These are phyloP conservation scores for Glarea lozoyensis DNA, from an alignment of 495 filamentous ascomycete species.

Conservation along the genomic window DNA sequence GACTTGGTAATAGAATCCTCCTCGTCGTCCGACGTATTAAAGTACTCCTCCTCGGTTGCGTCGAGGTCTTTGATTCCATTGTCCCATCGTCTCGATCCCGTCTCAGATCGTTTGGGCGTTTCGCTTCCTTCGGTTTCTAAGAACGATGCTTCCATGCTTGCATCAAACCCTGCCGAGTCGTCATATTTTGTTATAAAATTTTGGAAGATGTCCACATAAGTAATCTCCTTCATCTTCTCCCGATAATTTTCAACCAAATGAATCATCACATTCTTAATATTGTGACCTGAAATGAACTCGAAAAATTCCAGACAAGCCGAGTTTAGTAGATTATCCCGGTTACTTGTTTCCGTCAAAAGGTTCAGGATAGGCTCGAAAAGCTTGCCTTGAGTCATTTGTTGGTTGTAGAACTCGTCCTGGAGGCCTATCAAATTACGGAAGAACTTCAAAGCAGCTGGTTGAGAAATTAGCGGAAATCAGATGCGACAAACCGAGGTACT, in stretches of 20 bases:
- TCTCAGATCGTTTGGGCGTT: conserved; percentile 38
- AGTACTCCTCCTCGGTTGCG: conserved; percentile 84
- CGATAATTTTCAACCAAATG: conserved; percentile 88
- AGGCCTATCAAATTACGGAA: conserved; percentile 81
- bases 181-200: conserved; percentile 72
- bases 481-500: conserved; percentile 22
- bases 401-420: conserved; percentile 87
- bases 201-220: conserved; percentile 81
- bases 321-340: conserved; percentile 89
- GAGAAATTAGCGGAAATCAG: neutral
- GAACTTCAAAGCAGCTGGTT: conserved; percentile 79
- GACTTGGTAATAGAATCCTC: conserved; percentile 46
- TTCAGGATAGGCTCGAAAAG: conserved; percentile 84
- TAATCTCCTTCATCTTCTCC: conserved; percentile 67
- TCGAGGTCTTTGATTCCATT: conserved; percentile 72
- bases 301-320: conserved; percentile 96
- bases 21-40: conserved; percentile 83
- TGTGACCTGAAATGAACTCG: conserved; percentile 79
- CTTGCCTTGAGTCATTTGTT: conserved; percentile 73
- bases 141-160: conserved; percentile 44
- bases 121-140: conserved; percentile 41
- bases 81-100: conserved; percentile 59
- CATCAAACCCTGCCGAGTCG: conserved; percentile 60
- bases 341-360: conserved; percentile 83
- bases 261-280: conserved; percentile 69